Evolutionary conservation across 2,329 filamentous ascomycete species (phyloP).

Genomic region (Colletotrichum higginsianum): DNA sequence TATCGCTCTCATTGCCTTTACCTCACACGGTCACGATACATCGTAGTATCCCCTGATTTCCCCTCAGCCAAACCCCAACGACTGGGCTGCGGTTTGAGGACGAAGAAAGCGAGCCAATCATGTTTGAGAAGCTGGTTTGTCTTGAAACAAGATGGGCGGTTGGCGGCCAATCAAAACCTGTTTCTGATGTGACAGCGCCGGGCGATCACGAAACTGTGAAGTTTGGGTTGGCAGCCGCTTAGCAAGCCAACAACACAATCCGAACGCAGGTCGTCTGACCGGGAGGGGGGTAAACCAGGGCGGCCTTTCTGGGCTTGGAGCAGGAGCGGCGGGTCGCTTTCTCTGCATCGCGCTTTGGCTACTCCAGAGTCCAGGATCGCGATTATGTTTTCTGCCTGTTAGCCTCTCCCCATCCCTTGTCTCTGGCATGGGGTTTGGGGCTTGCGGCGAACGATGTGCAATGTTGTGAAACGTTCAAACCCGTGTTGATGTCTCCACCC

Average conservation of each 20-base stretch:
- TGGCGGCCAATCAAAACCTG: constrained; percentile 33
- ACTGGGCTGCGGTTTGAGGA: constrained; percentile 39
- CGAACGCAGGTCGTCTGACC: constrained; percentile 36
- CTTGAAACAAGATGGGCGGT: constrained; percentile 38
- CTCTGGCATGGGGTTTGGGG: not conserved
- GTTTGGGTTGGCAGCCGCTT: constrained; percentile 7
- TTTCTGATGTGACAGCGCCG: constrained; percentile 37
- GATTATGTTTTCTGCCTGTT: constrained; percentile 12
- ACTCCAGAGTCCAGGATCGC: not conserved
- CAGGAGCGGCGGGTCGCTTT: not conserved
- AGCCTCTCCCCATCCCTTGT: constrained; percentile 11
- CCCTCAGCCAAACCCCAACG: constrained; percentile 13
- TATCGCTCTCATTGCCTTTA: not conserved
- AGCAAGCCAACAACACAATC: constrained; percentile 18
- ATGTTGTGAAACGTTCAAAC: constrained; percentile 10
- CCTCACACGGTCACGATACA: too few species aligned
- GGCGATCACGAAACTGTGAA: constrained; percentile 30
- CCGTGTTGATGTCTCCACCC: not conserved
- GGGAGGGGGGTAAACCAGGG: constrained; percentile 30
- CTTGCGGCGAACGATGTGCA: constrained; percentile 16
- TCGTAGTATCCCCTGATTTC: not conserved
- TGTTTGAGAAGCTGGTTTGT: constrained; percentile 1
- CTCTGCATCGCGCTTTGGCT: constrained; percentile 4
- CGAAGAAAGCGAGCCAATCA: constrained; percentile 33
- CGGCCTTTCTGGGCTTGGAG: constrained; percentile 15